Percentiles rank a stretch among this genome's conserved stretches.
Evolutionary conservation across 805 yeast species (phyloP).

Genomic region (Teunomyces pallodes): DNA sequence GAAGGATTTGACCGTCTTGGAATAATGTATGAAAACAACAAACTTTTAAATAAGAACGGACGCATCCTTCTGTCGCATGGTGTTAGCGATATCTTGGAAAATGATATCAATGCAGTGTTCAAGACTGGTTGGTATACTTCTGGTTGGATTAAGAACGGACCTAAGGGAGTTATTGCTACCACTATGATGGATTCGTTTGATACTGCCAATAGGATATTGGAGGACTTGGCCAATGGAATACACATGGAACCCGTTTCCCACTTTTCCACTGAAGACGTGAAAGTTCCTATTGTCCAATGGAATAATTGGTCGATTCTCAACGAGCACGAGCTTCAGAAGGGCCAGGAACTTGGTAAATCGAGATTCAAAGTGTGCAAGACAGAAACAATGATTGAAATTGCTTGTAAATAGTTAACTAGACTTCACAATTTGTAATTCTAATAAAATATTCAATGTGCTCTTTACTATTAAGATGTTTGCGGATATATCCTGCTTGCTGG

Average conservation of each 20-base stretch:
- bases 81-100: constrained; percentile 10
- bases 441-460: constrained; percentile 33
- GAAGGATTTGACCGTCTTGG: constrained; percentile 49
- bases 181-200: constrained; percentile 83
- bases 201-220: constrained; percentile 63
- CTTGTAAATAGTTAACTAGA: constrained; percentile 8
- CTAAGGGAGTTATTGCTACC: constrained; percentile 85
- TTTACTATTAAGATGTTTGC: constrained; percentile 16
- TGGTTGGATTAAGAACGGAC: constrained; percentile 90
- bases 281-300: constrained; percentile 49
- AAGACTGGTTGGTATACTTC: constrained; percentile 63
- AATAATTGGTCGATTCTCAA: constrained; percentile 63
- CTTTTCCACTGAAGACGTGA: background rate
- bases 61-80: constrained; percentile 18
- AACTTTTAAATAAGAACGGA: constrained; percentile 34
- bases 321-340: constrained; percentile 48
- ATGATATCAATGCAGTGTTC: constrained; percentile 19
- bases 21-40: constrained; percentile 28
- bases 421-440: constrained; percentile 27
- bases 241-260: constrained; percentile 15
- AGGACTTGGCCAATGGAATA: constrained; percentile 46
- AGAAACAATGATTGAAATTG: constrained; percentile 48
- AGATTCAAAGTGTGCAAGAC: constrained; percentile 55
- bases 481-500: background rate
- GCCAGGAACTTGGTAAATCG: constrained; percentile 47